These are phyloP conservation scores for Alternaria metachromatica DNA, from an alignment of 2,329 filamentous ascomycete genomes.

Conservation along the genomic window DNA sequence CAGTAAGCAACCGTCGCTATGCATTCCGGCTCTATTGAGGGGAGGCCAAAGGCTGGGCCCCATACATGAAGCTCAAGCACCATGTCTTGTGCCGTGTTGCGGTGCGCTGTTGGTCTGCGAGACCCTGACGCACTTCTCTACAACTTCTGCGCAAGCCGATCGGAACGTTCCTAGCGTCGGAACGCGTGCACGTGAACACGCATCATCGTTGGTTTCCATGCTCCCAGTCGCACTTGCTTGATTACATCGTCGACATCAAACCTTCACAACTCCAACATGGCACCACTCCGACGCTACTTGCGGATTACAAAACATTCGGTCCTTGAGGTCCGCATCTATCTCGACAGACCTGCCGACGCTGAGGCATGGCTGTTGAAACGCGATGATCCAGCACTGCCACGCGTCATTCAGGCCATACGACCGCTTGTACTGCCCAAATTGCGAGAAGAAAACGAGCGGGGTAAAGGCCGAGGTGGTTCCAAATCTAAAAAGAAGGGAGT, in stretches of 20 bases:
- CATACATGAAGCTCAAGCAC: constrained; percentile 83
- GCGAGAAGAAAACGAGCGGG: constrained; percentile 76
- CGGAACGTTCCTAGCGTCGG: constrained; percentile 15
- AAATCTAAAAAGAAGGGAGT: constrained; percentile 78
- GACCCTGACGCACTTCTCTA: background rate
- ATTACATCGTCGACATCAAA: background rate
- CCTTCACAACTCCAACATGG: constrained; percentile 62
- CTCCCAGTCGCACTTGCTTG: background rate
- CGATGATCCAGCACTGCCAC: constrained; percentile 76
- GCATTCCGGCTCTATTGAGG: constrained; percentile 91
- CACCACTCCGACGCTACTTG: constrained; percentile 86
- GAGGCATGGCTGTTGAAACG: constrained; percentile 84
- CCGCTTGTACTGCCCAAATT: constrained; percentile 90
- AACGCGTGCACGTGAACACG: constrained; percentile 29
- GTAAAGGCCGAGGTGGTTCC: constrained; percentile 64
- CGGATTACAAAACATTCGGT: constrained; percentile 93
- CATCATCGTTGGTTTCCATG: constrained; percentile 14
- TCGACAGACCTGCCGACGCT: constrained; percentile 84
- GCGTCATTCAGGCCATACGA: constrained; percentile 83
- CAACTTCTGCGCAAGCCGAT: constrained; percentile 12
- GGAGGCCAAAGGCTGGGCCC: constrained; percentile 85
- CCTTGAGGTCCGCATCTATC: constrained; percentile 94
- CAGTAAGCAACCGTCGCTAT: constrained; percentile 83
- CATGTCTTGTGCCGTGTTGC: constrained; percentile 35
- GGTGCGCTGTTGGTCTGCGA: background rate